phyloP scores from a whole-genome alignment of 1,284 basidiomycete genomes.

The Cryptococcus sp. region DNA sequence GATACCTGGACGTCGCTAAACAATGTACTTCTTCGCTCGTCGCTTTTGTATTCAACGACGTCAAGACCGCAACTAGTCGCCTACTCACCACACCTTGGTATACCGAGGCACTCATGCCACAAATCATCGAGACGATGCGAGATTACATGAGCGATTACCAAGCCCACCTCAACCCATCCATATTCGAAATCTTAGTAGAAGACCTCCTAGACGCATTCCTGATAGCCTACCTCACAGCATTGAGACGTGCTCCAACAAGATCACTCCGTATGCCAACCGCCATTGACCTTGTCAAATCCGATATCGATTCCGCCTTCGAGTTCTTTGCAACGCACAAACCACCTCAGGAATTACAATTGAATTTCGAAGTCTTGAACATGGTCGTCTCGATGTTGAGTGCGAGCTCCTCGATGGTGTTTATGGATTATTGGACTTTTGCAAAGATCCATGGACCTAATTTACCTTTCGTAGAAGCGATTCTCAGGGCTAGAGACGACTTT shows the following conservation, averaged over 20 bases:
- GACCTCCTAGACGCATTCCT: constrained; percentile 90
- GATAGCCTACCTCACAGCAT: constrained; percentile 81
- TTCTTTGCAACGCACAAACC: constrained; percentile 80
- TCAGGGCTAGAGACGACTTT: constrained; percentile 85
- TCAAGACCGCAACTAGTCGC: constrained; percentile 80
- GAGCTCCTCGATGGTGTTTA: constrained; percentile 85
- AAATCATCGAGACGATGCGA: constrained; percentile 89
- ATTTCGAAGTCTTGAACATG: constrained; percentile 84
- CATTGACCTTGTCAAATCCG: constrained; percentile 72
- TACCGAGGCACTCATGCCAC: constrained; percentile 54
- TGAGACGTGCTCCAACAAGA: constrained; percentile 65
- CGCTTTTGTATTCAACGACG: constrained; percentile 90
- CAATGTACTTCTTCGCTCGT: constrained; percentile 92
- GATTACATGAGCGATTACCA: constrained; percentile 95
- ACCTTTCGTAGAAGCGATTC: constrained; percentile 80
- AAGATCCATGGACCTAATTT: constrained; percentile 91
- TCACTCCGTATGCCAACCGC: constrained; percentile 85
- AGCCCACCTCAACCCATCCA: constrained; percentile 79
- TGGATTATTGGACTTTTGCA: constrained; percentile 96
- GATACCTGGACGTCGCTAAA: constrained; percentile 96
- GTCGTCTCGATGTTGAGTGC: constrained; percentile 81
- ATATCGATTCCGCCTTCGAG: constrained; percentile 69
- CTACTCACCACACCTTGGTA: constrained; percentile 85
- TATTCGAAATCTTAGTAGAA: constrained; percentile 89
- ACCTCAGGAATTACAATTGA: constrained; percentile 70